phyloP scores from a whole-genome alignment of 805 yeast species.

The Zygosaccharomyces gambellarensis region DNA sequence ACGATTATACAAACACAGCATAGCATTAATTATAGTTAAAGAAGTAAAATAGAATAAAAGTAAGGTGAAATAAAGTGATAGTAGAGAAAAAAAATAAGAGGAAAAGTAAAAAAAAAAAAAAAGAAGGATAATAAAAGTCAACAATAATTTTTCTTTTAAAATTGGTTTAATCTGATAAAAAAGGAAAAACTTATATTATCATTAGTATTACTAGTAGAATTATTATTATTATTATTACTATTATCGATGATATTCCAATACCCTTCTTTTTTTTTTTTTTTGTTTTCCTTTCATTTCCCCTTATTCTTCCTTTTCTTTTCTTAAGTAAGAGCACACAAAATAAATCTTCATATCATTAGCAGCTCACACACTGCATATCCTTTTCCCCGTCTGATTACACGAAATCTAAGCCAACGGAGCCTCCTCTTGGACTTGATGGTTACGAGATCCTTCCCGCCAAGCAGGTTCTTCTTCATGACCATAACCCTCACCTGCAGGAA shows the following conservation, averaged over 20 bases:
- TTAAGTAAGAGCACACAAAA: not conserved
- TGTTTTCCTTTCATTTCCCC: not conserved
- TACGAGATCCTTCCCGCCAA: not conserved
- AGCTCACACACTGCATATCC: not conserved
- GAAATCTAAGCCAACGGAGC: conserved; percentile 2
- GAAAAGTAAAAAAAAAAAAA: not conserved
- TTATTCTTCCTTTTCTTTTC: not conserved
- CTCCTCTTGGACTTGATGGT: conserved; percentile 3
- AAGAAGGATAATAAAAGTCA: not conserved
- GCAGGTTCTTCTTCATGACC: not conserved
- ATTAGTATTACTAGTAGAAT: too few species aligned
- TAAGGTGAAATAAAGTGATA: not conserved
- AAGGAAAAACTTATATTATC: too few species aligned
- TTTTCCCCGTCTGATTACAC: not conserved
- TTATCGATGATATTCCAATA: not conserved
- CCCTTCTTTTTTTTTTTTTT: not conserved
- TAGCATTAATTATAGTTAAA: conserved; percentile 3
- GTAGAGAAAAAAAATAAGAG: not conserved
- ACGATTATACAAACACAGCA: conserved; percentile 4
- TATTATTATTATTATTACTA: not conserved
- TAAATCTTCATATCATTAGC: not conserved
- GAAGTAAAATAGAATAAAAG: not conserved
- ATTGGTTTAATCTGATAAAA: too few species aligned
- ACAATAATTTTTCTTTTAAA: not conserved
- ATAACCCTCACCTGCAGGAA: conserved; percentile 13